Evolutionary conservation across 2,329 filamentous ascomycete genomes (phyloP).

Genomic region (Cryphonectria carpinicola): DNA sequence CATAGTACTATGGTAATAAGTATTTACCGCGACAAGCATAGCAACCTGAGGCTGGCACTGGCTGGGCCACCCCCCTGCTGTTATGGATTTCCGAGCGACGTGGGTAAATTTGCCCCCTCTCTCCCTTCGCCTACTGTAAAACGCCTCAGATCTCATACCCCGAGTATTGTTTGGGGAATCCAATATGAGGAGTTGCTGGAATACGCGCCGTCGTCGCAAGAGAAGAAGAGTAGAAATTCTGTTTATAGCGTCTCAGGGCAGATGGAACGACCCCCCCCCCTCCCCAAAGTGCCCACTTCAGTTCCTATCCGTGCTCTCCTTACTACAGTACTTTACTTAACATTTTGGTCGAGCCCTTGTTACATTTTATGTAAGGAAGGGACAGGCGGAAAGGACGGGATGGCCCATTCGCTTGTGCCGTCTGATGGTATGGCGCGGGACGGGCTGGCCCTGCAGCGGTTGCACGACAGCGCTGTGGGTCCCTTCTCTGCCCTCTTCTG

Average conservation of each 20-base stretch:
- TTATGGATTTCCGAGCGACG: background rate
- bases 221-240: background rate
- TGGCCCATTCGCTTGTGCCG: conserved; percentile 15
- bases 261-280: background rate
- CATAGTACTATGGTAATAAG: background rate
- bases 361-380: background rate
- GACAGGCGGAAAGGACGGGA: background rate
- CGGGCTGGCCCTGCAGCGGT: conserved; percentile 10
- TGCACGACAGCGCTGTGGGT: conserved; percentile 14
- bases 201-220: background rate
- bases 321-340: background rate
- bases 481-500: background rate
- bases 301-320: background rate
- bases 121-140: background rate
- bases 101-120: background rate
- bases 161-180: background rate
- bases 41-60: background rate
- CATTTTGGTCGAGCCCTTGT: background rate
- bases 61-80: background rate
- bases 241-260: conserved; percentile 7
- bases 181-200: background rate
- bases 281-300: no score
- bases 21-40: background rate
- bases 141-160: background rate
- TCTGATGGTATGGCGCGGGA: conserved; percentile 11